Base-by-base conservation (phyloP, 306 rosid species). In the Corylus avellana region DNA sequence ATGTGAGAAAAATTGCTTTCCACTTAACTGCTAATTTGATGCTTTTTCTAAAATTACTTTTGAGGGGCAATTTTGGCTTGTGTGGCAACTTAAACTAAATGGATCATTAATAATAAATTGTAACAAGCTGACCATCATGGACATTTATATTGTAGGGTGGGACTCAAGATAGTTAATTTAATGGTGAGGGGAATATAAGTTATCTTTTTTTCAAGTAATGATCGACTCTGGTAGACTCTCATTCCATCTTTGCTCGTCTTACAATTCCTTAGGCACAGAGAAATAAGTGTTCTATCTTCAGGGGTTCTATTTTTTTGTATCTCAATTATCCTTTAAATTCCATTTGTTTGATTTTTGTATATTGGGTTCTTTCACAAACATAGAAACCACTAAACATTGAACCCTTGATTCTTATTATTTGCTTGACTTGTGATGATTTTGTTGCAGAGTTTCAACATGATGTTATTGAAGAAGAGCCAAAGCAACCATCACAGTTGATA, bases 391-490 rank as follows among this genome's bases (percentile, higher is more conserved):
- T 42, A 42, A 54, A 54, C 59, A 16, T 54, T 54, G n/a, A 16
- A 22, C 44, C 35, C 20, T 14, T 16, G 46, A 7, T n/a, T 66
- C 68, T 80, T 64, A 47, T 73, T 61, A 47, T 58, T 53, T 39
- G 46, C 59, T 51, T 64, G 58, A 54, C 55, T 20, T 63, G 18
- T 56, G 74, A 13, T 78, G 67, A 69, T 79, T 79, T 69, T 85
- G 64, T 69, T 76, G 86, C 87, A 92, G 95, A 75, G 73, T 70
- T 78, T 32, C 29, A 72, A 73, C 70, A 39, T 39, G 70, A 9
- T 48, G 39, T 67, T 77, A 74, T 67, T 73, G 86, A 79, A 80
- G 87, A 79, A 58, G 76, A 61, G 72, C 74, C 76, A 27, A 66
- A 69, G 75, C 85, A 78, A 76, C 86, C 67, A 50, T 61, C 59